phyloP scores from a whole-genome alignment of 345 rosid species.

The Rubroshorea leprosula region DNA sequence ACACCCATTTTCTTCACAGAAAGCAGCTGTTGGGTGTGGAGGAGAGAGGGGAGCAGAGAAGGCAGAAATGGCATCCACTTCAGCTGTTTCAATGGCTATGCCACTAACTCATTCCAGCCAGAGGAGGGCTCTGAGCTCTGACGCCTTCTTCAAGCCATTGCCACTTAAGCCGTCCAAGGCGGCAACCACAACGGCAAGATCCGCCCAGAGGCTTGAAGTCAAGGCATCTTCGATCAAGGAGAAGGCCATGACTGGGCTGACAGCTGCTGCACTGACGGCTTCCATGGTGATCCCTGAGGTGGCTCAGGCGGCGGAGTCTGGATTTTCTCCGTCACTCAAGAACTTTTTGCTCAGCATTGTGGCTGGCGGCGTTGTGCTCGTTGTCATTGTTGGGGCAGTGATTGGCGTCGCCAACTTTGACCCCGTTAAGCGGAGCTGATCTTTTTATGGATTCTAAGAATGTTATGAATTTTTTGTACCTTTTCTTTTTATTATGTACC shows the following conservation, averaged over 20 bases:
- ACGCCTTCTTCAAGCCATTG: slow-evolving; percentile 50
- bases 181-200: slow-evolving; percentile 16
- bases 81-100: slow-evolving; percentile 62
- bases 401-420: slow-evolving; percentile 69
- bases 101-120: slow-evolving; percentile 45
- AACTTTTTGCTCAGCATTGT: slow-evolving; percentile 88
- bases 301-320: slow-evolving; percentile 73
- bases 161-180: slow-evolving; percentile 44
- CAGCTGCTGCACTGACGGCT: slow-evolving; percentile 69
- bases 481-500: slow-evolving; percentile 13
- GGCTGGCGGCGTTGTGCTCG: slow-evolving; percentile 67
- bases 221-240: slow-evolving; percentile 63
- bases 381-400: slow-evolving; percentile 55
- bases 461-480: not conserved
- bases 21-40: not conserved
- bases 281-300: slow-evolving; percentile 73
- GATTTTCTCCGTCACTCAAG: slow-evolving; percentile 73
- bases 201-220: slow-evolving; percentile 31
- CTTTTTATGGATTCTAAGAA: not conserved
- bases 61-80: slow-evolving; percentile 61
- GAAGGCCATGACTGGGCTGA: slow-evolving; percentile 63
- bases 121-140: slow-evolving; percentile 32
- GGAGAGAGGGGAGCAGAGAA: slow-evolving; percentile 1
- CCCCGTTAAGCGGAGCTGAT: slow-evolving; percentile 64
- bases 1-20: slow-evolving; percentile 3